Evolutionary conservation across 2,329 filamentous ascomycete species (phyloP).

Genomic region (Thyridium curvatum): DNA sequence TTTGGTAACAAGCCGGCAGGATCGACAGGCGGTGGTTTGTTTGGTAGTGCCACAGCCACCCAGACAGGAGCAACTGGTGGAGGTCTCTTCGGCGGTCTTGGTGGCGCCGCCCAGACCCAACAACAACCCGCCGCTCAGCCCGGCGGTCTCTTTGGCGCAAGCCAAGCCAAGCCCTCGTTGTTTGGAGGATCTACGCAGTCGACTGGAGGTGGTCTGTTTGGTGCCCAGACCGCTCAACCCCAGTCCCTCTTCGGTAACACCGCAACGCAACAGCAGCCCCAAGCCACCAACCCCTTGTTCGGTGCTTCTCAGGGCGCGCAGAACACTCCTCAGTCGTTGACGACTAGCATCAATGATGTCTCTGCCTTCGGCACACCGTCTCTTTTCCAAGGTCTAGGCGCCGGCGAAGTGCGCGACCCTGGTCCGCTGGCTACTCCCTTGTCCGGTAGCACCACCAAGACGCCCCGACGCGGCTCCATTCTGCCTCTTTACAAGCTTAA

Average conservation of each 20-base stretch:
- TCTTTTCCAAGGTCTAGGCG: slow-evolving; percentile 70
- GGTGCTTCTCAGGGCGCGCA: slow-evolving; percentile 43
- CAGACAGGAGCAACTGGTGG: slow-evolving; percentile 30
- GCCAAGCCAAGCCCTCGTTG: slow-evolving; percentile 48
- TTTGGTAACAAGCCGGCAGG: slow-evolving; percentile 34
- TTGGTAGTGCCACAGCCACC: slow-evolving; percentile 33
- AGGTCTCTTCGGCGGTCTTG: slow-evolving; percentile 44
- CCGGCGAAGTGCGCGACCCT: slow-evolving; percentile 60
- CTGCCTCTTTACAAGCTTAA: slow-evolving; percentile 85
- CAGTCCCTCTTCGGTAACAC: slow-evolving; percentile 40
- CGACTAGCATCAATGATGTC: slow-evolving; percentile 73
- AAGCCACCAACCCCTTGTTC: slow-evolving; percentile 50
- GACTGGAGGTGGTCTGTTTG: slow-evolving; percentile 48
- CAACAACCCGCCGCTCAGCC: slow-evolving; percentile 28
- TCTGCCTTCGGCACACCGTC: slow-evolving; percentile 87
- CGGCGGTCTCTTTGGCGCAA: slow-evolving; percentile 35
- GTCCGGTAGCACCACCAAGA: slow-evolving; percentile 63
- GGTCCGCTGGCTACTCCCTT: slow-evolving; percentile 90
- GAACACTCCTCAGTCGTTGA: slow-evolving; percentile 58
- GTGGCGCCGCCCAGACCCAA: slow-evolving; percentile 20
- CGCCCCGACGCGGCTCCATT: slow-evolving; percentile 67
- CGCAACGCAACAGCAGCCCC: slow-evolving; percentile 42
- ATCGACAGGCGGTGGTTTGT: slow-evolving; percentile 38
- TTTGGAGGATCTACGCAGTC: slow-evolving; percentile 41
- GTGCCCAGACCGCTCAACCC: slow-evolving; percentile 35